Evolutionary conservation across 768 basidiomycete genomes (phyloP).

Genomic region (Suillus fuscotomentosus): DNA sequence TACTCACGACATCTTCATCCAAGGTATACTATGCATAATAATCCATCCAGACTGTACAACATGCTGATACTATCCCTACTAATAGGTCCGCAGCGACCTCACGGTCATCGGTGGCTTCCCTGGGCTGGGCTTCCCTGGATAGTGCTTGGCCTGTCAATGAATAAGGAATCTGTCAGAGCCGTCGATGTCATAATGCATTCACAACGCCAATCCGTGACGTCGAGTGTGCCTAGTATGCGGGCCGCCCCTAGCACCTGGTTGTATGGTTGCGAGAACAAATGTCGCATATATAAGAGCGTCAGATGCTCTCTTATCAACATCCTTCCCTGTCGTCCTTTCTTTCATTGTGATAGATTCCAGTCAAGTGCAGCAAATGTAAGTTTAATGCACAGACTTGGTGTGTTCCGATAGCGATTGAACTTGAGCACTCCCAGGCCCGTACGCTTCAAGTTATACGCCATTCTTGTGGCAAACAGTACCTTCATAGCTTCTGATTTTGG

Average conservation of each 20-base stretch:
- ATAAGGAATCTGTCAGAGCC: not conserved
- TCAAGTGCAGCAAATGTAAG: not conserved
- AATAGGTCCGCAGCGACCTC: no score
- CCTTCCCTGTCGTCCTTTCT: not conserved
- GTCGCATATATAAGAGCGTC: not conserved
- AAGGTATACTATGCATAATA: no score
- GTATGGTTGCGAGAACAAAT: no score
- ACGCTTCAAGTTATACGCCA: not conserved
- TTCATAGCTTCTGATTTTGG: not conserved
- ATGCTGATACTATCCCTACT: no score
- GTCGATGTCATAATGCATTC: not conserved
- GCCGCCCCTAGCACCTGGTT: no score
- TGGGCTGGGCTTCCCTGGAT: not conserved
- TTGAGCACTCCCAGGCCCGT: not conserved
- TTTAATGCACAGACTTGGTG: not conserved
- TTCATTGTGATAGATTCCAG: not conserved
- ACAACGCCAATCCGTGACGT: slow-evolving; percentile 17
- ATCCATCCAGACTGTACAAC: no score
- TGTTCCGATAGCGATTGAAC: not conserved
- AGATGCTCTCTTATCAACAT: not conserved
- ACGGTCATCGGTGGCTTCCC: not conserved
- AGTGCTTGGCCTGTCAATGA: not conserved
- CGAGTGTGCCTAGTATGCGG: not conserved
- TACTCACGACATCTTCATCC: no score
- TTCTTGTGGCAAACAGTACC: slow-evolving; percentile 5